These are phyloP conservation scores for Ilyonectria robusta DNA, from an alignment of 2,329 filamentous ascomycete species.

Conservation along the genomic window DNA sequence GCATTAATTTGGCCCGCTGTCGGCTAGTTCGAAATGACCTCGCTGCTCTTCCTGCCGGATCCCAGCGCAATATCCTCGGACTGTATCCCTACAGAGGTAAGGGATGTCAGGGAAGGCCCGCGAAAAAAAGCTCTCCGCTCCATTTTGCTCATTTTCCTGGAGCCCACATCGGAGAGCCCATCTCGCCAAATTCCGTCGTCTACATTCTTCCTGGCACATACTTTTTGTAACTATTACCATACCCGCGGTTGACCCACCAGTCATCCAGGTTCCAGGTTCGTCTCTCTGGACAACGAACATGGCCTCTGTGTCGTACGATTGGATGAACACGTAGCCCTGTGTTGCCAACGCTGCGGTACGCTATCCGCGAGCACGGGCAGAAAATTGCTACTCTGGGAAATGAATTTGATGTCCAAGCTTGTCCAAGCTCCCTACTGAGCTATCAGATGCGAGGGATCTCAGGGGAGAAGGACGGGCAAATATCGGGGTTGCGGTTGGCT, in stretches of 20 bases:
- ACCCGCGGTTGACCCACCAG: slow-evolving; percentile 18
- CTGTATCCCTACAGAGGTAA: not conserved
- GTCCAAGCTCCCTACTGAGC: slow-evolving; percentile 41
- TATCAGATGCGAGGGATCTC: slow-evolving; percentile 30
- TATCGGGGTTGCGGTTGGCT: slow-evolving; percentile 24
- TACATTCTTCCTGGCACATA: not conserved
- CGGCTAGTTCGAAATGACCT: slow-evolving; percentile 14
- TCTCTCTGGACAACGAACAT: slow-evolving; percentile 28
- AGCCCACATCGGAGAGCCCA: slow-evolving; percentile 17
- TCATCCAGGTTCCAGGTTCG: slow-evolving; percentile 29
- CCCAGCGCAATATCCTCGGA: not conserved
- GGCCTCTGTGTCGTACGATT: slow-evolving; percentile 35
- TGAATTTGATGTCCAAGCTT: slow-evolving; percentile 44
- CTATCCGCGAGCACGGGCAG: slow-evolving; percentile 38
- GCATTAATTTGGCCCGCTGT: slow-evolving; percentile 33
- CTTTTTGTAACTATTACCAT: slow-evolving; percentile 8
- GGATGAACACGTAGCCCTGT: slow-evolving; percentile 41
- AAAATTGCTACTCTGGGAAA: slow-evolving; percentile 40
- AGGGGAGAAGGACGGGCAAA: slow-evolving; percentile 34
- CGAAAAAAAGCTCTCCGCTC: slow-evolving; percentile 12
- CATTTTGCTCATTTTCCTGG: slow-evolving; percentile 3
- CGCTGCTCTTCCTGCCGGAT: not conserved
- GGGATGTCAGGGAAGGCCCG: slow-evolving; percentile 1
- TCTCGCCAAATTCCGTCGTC: slow-evolving; percentile 14
- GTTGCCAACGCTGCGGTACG: slow-evolving; percentile 33